These are phyloP conservation scores for Discostella stelligera DNA, from an alignment of 352 stramenopile genomes.

Conservation along the genomic window DNA sequence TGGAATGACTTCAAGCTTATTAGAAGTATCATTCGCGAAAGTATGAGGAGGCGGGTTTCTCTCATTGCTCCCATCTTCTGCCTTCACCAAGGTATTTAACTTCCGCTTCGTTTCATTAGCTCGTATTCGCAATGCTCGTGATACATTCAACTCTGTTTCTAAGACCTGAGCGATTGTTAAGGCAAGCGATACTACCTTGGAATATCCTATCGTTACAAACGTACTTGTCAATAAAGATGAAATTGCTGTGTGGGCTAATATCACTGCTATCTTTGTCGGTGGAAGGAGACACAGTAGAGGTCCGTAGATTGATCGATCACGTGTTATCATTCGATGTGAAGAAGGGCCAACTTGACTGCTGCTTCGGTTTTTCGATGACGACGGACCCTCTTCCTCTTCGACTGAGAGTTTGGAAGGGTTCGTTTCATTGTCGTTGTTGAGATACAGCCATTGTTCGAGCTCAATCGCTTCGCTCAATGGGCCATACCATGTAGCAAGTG, in stretches of 20 bases:
- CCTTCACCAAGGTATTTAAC: constrained; percentile 26
- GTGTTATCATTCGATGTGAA: constrained; percentile 25
- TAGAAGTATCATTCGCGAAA: not conserved
- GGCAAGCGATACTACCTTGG: constrained; percentile 61
- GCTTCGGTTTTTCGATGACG: not conserved
- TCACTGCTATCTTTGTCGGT: constrained; percentile 84
- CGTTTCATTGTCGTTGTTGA: constrained; percentile 52
- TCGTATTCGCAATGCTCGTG: constrained; percentile 63
- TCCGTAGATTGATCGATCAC: constrained; percentile 68
- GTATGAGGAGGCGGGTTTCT: not conserved
- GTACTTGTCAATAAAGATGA: constrained; percentile 54
- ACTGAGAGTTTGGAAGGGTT: constrained; percentile 28
- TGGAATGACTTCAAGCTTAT: constrained; percentile 9
- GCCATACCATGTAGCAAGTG: constrained; percentile 71
- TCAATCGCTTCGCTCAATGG: constrained; percentile 65
- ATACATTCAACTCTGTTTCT: constrained; percentile 81
- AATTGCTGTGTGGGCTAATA: constrained; percentile 78
- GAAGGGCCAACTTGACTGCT: constrained; percentile 15
- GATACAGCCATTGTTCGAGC: constrained; percentile 69
- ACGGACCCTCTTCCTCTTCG: constrained; percentile 19
- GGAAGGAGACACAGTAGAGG: constrained; percentile 81
- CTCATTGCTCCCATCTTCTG: constrained; percentile 10
- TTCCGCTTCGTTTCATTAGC: constrained; percentile 29
- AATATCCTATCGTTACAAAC: constrained; percentile 36
- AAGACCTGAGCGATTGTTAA: constrained; percentile 64